A percentile compares a stretch with the other conserved stretches of the same genome.
These are phyloP conservation scores for Irpex rosettiformis DNA, from an alignment of 1,284 basidiomycete genomes.

Conservation along the genomic window DNA sequence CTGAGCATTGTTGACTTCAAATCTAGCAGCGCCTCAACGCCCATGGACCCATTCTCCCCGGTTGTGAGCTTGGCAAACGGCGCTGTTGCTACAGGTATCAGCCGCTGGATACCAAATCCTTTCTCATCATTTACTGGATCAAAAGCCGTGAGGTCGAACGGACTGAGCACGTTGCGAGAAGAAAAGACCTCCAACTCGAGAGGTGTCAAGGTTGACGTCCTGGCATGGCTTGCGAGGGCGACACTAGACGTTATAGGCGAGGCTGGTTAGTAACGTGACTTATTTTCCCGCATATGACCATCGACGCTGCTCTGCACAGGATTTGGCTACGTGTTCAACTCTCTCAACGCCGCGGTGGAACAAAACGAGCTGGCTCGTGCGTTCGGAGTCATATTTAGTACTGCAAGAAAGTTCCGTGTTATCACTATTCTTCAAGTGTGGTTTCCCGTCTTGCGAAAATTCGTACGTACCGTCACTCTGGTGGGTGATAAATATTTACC, in stretches of 20 bases:
- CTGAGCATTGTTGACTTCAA: constrained; percentile 23
- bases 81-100: constrained; percentile 5
- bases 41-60: constrained; percentile 11
- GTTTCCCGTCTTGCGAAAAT: constrained; percentile 52
- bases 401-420: constrained; percentile 46
- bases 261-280: constrained; percentile 40
- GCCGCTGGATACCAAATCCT: constrained; percentile 20
- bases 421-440: constrained; percentile 57
- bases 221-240: constrained; percentile 58
- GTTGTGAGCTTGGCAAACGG: neutral
- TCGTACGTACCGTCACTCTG: constrained; percentile 40
- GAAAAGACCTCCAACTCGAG: constrained; percentile 1
- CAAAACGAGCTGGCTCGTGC: constrained; percentile 54
- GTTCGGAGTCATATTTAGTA: constrained; percentile 51
- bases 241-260: constrained; percentile 73
- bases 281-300: neutral
- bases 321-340: constrained; percentile 62
- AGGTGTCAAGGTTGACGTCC: constrained; percentile 44
- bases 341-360: constrained; percentile 32
- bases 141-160: constrained; percentile 18
- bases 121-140: constrained; percentile 24
- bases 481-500: neutral
- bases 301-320: constrained; percentile 27
- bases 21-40: constrained; percentile 8
- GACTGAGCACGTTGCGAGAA: neutral